Evolutionary conservation across 2,329 filamentous ascomycete species (phyloP).

Genomic region (Dothiorella sarmentorum): DNA sequence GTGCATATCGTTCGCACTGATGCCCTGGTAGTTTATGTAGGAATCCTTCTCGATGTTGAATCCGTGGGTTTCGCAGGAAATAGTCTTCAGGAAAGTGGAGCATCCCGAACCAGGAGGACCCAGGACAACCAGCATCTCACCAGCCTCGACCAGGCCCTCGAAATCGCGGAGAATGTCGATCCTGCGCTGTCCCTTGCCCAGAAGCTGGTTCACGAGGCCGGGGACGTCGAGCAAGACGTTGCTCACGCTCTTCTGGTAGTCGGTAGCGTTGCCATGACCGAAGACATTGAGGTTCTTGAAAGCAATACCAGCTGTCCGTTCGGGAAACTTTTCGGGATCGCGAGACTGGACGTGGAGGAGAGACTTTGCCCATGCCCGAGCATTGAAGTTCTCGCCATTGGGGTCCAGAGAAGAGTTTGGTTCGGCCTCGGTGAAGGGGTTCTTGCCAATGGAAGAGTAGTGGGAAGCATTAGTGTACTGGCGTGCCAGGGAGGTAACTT

Average conservation of each 20-base stretch:
- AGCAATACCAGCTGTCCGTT: constrained; percentile 45
- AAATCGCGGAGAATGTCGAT: constrained; percentile 66
- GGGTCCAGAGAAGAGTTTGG: constrained; percentile 46
- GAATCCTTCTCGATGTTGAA: constrained; percentile 66
- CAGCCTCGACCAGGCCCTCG: constrained; percentile 63
- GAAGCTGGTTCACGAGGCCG: constrained; percentile 36
- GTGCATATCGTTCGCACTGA: constrained; percentile 69
- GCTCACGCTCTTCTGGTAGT: constrained; percentile 51
- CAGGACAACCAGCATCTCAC: constrained; percentile 70
- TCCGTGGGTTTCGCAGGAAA: constrained; percentile 77
- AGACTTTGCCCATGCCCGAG: constrained; percentile 48
- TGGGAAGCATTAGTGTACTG: constrained; percentile 40
- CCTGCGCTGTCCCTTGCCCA: constrained; percentile 33
- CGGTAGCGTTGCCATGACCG: constrained; percentile 47
- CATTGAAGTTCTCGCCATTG: constrained; percentile 45
- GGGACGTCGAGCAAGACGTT: constrained; percentile 44
- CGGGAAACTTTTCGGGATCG: constrained; percentile 41
- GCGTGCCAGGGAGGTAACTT: constrained; percentile 42
- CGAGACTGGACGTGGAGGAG: constrained; percentile 46
- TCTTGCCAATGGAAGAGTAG: constrained; percentile 37
- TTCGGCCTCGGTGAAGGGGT: constrained; percentile 37
- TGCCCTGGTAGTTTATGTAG: constrained; percentile 77
- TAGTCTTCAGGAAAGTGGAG: constrained; percentile 77
- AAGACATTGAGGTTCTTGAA: constrained; percentile 48
- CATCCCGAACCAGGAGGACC: constrained; percentile 67